Percentiles rank a stretch among this genome's conserved stretches.
Evolutionary conservation across 2,329 filamentous ascomycete species (phyloP).

Genomic region (Elsinoe arachidis): DNA sequence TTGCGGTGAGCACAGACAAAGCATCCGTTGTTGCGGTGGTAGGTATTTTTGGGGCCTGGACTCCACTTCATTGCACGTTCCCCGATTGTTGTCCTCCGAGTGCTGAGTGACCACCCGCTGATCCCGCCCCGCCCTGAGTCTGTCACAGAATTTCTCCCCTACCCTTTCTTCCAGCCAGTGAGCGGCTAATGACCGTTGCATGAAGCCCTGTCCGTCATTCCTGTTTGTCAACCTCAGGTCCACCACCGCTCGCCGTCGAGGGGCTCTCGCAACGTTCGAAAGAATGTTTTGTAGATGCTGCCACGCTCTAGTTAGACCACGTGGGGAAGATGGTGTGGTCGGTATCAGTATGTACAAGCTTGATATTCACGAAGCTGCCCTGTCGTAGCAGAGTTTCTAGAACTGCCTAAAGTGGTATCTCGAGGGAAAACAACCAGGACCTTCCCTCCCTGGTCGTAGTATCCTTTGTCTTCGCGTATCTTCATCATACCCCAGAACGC

Average conservation of each 20-base stretch:
- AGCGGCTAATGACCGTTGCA: constrained; percentile 6
- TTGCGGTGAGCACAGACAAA: not conserved
- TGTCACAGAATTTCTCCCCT: not conserved
- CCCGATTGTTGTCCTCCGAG: not conserved
- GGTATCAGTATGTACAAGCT: not conserved
- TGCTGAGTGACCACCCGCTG: not conserved
- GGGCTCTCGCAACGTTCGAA: not conserved
- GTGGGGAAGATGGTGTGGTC: not conserved
- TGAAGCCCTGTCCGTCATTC: not conserved
- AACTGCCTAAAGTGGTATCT: not conserved
- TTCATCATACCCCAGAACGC: not conserved
- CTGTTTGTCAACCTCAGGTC: not conserved
- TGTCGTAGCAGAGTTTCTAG: not conserved
- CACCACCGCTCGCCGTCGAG: not conserved
- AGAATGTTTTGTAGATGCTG: not conserved
- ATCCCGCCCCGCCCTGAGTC: not conserved
- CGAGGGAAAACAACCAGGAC: not conserved
- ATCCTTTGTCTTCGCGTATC: not conserved
- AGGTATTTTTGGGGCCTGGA: not conserved
- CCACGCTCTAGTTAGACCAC: not conserved
- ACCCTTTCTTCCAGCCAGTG: not conserved
- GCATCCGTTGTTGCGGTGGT: not conserved
- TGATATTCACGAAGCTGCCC: not conserved
- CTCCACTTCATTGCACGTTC: not conserved
- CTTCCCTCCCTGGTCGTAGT: not conserved